Evolutionary conservation across 495 filamentous ascomycete genomes (phyloP), one percentile per base, ranked within the genome.

Genomic region (Aspergillus homomorphus): DNA sequence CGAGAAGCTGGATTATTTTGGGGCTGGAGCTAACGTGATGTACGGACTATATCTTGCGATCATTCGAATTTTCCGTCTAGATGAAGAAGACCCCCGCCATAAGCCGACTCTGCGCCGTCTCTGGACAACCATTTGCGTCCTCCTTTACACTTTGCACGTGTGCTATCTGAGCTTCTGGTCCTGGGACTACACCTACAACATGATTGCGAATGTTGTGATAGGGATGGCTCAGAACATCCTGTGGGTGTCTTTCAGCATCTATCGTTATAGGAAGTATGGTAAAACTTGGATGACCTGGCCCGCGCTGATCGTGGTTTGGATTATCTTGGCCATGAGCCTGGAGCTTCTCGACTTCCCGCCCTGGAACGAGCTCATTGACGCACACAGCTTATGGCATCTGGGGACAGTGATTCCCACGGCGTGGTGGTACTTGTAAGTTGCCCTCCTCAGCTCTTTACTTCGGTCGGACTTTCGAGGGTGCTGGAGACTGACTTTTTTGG

Each of bases 141-240:
- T 73, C 2, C 71, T 96, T 42, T 98, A 94, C 72, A 75, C 77
- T 15, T 74, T 82, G 26, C 94, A 98, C 67, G 88, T 95, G 52
- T 81, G 78, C 57, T 98, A 96, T 69, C 81, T 98, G 48, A 89
- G 83, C 64, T 83, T 91, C 59, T 87, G 89, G 82, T 78, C 78
- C 24, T 98, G 94, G 91, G 89, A 97, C 68, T 98, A 98, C 67
- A 86, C 86, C 2, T 98, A 98, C 75, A 98, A 98, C 65, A 98
- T 98, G 92, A 83, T 85, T 1, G 95, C 92, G 18, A 98, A 97
- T 64, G 89, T 98, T 23, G 85, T 82, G 14, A 81, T 89, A 22
- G 94, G 94, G 0, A 78, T 89, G 49, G 69, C 95, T 24, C 87
- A 89, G 68, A 96, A 98, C 61, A 45, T 85, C 5, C 67, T 98